Conservation (phyloP, 164 flowering plant genomes). For the Vitis labrusca region DNA sequence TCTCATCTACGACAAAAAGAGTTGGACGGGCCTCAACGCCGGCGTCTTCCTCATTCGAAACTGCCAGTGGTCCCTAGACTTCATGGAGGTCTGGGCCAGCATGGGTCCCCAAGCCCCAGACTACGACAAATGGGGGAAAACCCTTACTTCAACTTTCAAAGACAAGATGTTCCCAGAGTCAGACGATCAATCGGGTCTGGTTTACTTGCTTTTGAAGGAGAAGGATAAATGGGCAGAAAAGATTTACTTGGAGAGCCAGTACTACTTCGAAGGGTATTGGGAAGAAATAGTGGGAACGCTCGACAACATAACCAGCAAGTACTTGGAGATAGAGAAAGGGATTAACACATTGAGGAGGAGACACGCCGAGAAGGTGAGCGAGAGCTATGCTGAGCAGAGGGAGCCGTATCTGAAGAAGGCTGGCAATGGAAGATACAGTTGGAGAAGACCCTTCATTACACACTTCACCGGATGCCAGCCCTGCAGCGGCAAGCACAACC, state of each 20-base stretch:
- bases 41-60: conserved; percentile 91
- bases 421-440: conserved; percentile 44
- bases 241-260: conserved; percentile 71
- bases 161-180: conserved; percentile 75
- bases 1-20: conserved; percentile 45
- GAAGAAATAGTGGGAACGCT: conserved; percentile 52
- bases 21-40: conserved; percentile 87
- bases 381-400: conserved; percentile 45
- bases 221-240: conserved; percentile 55
- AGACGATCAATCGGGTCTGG: conserved; percentile 87
- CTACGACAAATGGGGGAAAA: conserved; percentile 64
- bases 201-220: conserved; percentile 54
- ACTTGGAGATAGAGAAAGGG: conserved; percentile 48
- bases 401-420: conserved; percentile 46
- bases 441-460: conserved; percentile 80
- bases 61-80: conserved; percentile 95
- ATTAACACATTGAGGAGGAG: conserved; percentile 46
- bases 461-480: conserved; percentile 99
- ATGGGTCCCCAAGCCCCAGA: conserved; percentile 83
- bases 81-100: conserved; percentile 76
- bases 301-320: conserved; percentile 39
- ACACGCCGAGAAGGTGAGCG: conserved; percentile 75
- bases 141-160: conserved; percentile 33
- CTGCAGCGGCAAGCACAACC: conserved; percentile 82
- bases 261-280: conserved; percentile 88